Conservation (phyloP, 83 land plant species). For the Thuja plicata region DNA sequence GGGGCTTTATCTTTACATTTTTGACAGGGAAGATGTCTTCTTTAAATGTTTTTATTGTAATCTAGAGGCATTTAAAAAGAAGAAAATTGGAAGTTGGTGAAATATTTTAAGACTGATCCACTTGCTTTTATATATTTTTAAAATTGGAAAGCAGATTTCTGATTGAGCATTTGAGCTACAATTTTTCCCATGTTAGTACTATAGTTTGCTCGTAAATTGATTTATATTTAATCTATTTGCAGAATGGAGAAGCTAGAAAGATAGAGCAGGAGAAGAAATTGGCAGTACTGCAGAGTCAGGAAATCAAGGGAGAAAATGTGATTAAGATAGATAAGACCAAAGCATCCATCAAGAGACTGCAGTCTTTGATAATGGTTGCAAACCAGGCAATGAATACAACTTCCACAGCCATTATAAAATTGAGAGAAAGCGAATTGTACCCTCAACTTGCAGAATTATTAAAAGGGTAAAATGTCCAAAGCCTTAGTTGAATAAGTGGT, state of each 20-base stretch:
- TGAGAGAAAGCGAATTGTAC: conserved; percentile 62
- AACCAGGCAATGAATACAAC: conserved; percentile 71
- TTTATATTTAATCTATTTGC: neutral
- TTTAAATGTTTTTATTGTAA: neutral
- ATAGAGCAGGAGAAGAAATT: conserved; percentile 70
- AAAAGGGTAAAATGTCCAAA: conserved; percentile 45
- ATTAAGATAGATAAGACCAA: conserved; percentile 70
- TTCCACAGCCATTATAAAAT: conserved; percentile 50
- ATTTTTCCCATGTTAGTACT: neutral
- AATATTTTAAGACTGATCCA: neutral
- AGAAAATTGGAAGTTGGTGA: neutral
- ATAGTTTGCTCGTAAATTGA: neutral
- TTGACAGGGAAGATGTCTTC: neutral
- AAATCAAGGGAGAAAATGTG: conserved; percentile 52
- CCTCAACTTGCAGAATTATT: conserved; percentile 68
- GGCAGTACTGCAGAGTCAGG: conserved; percentile 53
- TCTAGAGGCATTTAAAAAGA: neutral
- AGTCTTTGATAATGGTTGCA: conserved; percentile 61
- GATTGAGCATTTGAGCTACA: neutral
- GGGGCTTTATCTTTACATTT: neutral
- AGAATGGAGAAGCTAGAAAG: conserved; percentile 73
- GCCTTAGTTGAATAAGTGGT: neutral
- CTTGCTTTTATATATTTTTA: neutral
- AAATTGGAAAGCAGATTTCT: neutral
- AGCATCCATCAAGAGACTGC: conserved; percentile 57